phyloP scores from a whole-genome alignment of 192 early-diverging fungal genomes.

The Backusella liffmaniae region DNA sequence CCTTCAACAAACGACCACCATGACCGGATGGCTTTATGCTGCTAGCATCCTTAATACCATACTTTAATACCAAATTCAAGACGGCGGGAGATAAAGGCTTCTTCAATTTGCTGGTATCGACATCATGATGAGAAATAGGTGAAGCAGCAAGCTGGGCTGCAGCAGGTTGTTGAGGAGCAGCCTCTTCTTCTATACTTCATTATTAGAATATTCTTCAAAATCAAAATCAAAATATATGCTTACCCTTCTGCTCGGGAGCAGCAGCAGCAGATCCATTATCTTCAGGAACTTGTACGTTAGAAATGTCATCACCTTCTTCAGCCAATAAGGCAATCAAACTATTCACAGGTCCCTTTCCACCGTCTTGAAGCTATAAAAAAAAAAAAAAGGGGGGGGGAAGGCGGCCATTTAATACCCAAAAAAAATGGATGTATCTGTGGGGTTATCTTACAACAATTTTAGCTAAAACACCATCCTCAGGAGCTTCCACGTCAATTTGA shows the following conservation, averaged over 20 bases:
- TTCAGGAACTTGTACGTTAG: constrained; percentile 67
- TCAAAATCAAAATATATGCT: background rate
- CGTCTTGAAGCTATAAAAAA: constrained; percentile 46
- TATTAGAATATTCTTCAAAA: background rate
- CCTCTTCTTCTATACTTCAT: background rate
- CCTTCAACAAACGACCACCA: constrained; percentile 74
- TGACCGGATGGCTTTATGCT: constrained; percentile 58
- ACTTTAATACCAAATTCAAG: constrained; percentile 42
- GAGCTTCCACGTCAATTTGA: constrained; percentile 97
- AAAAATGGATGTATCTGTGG: constrained; percentile 1
- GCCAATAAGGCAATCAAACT: constrained; percentile 80
- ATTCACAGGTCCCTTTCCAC: constrained; percentile 75
- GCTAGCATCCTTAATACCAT: constrained; percentile 53
- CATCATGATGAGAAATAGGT: constrained; percentile 31
- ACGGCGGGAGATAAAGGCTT: constrained; percentile 56
- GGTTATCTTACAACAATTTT: constrained; percentile 72
- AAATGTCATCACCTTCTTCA: constrained; percentile 86
- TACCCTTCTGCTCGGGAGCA: constrained; percentile 37
- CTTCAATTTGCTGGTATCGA: constrained; percentile 42
- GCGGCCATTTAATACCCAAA: background rate
- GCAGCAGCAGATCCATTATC: constrained; percentile 32
- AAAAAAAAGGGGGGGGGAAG: background rate
- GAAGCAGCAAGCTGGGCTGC: constrained; percentile 29
- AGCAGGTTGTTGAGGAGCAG: constrained; percentile 15
- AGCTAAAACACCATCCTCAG: constrained; percentile 94